Conservation (phyloP, 768 basidiomycete species). For the Russula compacta region DNA sequence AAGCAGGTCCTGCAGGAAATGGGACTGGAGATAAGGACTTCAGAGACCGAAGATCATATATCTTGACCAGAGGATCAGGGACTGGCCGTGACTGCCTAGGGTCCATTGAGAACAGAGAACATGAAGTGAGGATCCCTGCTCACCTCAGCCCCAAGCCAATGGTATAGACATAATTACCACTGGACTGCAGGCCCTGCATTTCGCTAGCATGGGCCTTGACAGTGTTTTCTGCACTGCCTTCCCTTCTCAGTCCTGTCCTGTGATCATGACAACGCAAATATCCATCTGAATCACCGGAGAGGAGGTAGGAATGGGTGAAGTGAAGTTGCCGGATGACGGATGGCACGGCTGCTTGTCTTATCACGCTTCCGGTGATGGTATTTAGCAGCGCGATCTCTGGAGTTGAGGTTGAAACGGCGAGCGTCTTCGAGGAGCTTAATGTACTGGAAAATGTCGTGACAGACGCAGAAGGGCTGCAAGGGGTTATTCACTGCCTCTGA, state of each 20-base stretch:
- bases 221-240: conserved; percentile 40
- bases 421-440: conserved; percentile 39
- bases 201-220: conserved; percentile 77
- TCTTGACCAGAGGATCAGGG: conserved; percentile 86
- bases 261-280: conserved; percentile 63
- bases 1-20: conserved; percentile 80
- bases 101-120: not conserved
- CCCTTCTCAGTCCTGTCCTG: conserved; percentile 46
- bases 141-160: conserved; percentile 85
- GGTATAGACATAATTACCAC: conserved; percentile 75
- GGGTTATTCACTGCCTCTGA: conserved; percentile 31
- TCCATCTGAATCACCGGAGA: conserved; percentile 69
- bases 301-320: conserved; percentile 51
- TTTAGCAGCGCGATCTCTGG: conserved; percentile 66
- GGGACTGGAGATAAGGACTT: conserved; percentile 75
- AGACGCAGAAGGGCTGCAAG: conserved; percentile 27
- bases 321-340: conserved; percentile 57
- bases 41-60: conserved; percentile 84
- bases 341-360: conserved; percentile 48
- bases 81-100: conserved; percentile 77
- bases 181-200: conserved; percentile 70
- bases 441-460: conserved; percentile 39
- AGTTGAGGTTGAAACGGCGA: conserved; percentile 50
- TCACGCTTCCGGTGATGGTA: conserved; percentile 55
- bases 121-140: conserved; percentile 10